Conservation (phyloP, 1,139 yeast species). For the Dujonia santamariae region DNA sequence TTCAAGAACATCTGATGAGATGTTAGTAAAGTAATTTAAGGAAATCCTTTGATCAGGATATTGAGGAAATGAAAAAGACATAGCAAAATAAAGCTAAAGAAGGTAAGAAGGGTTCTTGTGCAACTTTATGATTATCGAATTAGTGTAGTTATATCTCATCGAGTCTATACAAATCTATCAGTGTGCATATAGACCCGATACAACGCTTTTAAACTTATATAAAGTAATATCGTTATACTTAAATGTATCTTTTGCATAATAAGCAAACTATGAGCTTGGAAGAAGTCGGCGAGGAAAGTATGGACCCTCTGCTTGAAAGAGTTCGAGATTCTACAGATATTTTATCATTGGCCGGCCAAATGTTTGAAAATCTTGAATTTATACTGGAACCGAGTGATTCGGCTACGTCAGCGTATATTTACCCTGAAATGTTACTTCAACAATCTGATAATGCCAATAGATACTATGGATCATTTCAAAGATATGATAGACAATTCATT, state of each 20-base stretch:
- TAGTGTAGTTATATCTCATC: too few species aligned
- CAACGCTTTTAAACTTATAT: too few species aligned
- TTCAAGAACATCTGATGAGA: slow-evolving; percentile 18
- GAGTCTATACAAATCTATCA: too few species aligned
- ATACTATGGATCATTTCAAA: slow-evolving; percentile 32
- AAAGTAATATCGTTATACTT: too few species aligned
- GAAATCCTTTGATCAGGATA: slow-evolving; percentile 26
- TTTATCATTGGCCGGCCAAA: not conserved
- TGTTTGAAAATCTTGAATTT: not conserved
- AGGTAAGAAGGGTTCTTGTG: too few species aligned
- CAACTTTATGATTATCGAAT: too few species aligned
- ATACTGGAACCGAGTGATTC: not conserved
- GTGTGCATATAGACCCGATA: too few species aligned
- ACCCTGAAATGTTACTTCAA: slow-evolving; percentile 39
- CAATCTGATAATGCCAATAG: slow-evolving; percentile 27
- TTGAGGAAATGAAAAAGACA: slow-evolving; percentile 27
- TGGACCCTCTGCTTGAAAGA: too few species aligned
- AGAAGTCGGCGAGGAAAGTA: too few species aligned
- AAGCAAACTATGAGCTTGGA: too few species aligned
- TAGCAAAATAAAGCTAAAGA: too few species aligned
- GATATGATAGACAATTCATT: slow-evolving; percentile 35
- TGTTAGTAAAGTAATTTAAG: slow-evolving; percentile 21
- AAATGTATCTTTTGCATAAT: too few species aligned
- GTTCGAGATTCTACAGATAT: not conserved
- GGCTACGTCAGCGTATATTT: slow-evolving; percentile 9